Conservation (phyloP, 2,329 filamentous ascomycete genomes). For the Raffaelea ambrosiae region DNA sequence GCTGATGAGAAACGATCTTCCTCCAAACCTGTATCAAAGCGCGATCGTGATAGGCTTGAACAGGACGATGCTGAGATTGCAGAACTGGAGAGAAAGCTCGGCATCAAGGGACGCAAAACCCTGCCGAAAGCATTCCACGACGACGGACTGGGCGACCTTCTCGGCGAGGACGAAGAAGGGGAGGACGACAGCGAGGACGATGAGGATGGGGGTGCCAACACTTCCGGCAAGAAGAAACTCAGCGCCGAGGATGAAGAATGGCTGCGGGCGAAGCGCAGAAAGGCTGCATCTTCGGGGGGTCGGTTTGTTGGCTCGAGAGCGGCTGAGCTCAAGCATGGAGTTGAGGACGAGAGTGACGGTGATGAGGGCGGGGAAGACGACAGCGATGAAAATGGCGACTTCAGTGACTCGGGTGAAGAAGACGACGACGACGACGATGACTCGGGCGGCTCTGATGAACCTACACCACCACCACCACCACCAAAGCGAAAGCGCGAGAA, state of each 20-base stretch:
- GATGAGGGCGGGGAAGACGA: slow-evolving; percentile 14
- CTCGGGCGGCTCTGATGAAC: too few relatives aligned
- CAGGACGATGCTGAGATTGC: slow-evolving; percentile 86
- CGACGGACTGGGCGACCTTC: slow-evolving; percentile 71
- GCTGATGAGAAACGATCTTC: not conserved
- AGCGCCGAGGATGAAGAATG: slow-evolving; percentile 51
- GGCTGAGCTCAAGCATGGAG: slow-evolving; percentile 19
- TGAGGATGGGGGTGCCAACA: slow-evolving; percentile 38
- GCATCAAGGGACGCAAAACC: slow-evolving; percentile 69
- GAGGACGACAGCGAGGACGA: slow-evolving; percentile 27
- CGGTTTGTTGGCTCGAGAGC: slow-evolving; percentile 15
- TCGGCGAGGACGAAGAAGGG: slow-evolving; percentile 39
- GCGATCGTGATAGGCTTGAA: slow-evolving; percentile 55
- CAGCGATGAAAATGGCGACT: slow-evolving; percentile 19
- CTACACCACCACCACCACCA: slow-evolving; percentile 3
- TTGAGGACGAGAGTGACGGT: slow-evolving; percentile 16
- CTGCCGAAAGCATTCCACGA: slow-evolving; percentile 66
- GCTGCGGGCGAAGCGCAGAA: slow-evolving; percentile 49
- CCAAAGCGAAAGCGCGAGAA: slow-evolving; percentile 52
- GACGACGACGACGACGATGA: slow-evolving; percentile 16
- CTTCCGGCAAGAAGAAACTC: slow-evolving; percentile 48
- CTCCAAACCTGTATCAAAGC: slow-evolving; percentile 20
- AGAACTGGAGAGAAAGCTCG: slow-evolving; percentile 77
- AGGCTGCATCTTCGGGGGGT: slow-evolving; percentile 24
- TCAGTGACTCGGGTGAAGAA: slow-evolving; percentile 18